Evolutionary conservation across 108 stramenopile genomes (phyloP), one percentile per base, ranked within the genome.

Genomic region (Schizochytrium sp.): DNA sequence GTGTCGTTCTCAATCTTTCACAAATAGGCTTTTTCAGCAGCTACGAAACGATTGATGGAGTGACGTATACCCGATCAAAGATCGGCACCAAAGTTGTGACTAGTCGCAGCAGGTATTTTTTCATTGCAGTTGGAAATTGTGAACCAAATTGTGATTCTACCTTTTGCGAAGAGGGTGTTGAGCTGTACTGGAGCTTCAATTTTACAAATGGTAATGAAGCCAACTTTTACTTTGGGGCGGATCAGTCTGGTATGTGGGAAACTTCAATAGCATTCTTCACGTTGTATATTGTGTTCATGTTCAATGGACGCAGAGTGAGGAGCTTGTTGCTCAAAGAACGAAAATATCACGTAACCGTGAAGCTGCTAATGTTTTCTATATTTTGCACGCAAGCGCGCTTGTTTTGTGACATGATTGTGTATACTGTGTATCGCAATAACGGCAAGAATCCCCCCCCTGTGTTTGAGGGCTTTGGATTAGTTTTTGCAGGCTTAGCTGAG

Each of bases 121-220:
- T 83, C 76, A 55, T 83, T 3, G 76, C 76, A 5, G 53, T 83
- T n/a, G 76, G 76, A 1, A 83, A 83, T 53, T 83, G 76, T 53
- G 47, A 40, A 1, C 12, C 76, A 13, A 40, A 8, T 13, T 83
- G 76, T 28, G 47, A 46, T n/a, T 7, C 15, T 12, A 50, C 10
- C 15, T 83, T 19, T 83, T 83, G 76, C 47, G 76, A 17, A 10
- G 76, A 55, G 5, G 53, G 76, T 5, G 50, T 83, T 40, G 28
- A 83, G 38, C 15, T 83, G 1, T 83, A 83, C 47, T 83, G 76
- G 76, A 55, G 76, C 47, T 42, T 83, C 28, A 83, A 83, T 2
- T 83, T 50, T 7, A 83, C 76, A 53, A 83, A 83, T 50, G 76
- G 76, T 38, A 28, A 83, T 5, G 76, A 55, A n/a, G 10, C 28